Percentiles rank a stretch among this genome's conserved stretches.
These are phyloP conservation scores for Plantago lanceolata DNA, from an alignment of 305 asterid genomes.

Conservation along the genomic window DNA sequence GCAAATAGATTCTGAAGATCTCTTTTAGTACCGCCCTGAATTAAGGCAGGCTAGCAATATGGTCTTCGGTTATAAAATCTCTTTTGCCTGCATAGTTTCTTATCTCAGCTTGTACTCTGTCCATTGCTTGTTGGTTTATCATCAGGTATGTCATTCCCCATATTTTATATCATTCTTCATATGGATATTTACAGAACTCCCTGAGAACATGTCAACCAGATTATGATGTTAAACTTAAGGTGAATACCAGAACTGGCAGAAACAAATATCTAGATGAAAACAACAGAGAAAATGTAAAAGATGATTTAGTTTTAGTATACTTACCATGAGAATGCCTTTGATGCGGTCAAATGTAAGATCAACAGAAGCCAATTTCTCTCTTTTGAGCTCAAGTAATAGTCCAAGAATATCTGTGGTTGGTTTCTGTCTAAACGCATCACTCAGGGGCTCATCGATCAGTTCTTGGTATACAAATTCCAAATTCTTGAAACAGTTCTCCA, in stretches of 20 bases:
- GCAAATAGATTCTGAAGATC: conserved; percentile 5
- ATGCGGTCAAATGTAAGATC: neutral
- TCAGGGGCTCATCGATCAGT: conserved; percentile 31
- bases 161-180: too few species aligned
- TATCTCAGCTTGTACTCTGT: conserved; percentile 10
- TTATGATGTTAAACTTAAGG: too few species aligned
- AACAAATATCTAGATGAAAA: too few species aligned
- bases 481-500: conserved; percentile 19
- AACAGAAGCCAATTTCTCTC: neutral
- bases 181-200: too few species aligned
- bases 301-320: too few species aligned
- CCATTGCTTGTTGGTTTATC: neutral
- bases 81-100: neutral
- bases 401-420: neutral
- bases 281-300: too few species aligned
- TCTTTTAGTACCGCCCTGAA: conserved; percentile 11
- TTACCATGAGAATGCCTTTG: neutral
- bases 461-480: conserved; percentile 34
- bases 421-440: conserved; percentile 8
- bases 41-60: conserved; percentile 6
- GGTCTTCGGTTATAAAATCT: conserved; percentile 1
- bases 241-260: too few species aligned
- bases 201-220: too few species aligned
- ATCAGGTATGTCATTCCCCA: conserved; percentile 14
- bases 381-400: neutral